Evolutionary conservation across 2,329 filamentous ascomycete genomes (phyloP).

Genomic region (Trichoderma koningii): DNA sequence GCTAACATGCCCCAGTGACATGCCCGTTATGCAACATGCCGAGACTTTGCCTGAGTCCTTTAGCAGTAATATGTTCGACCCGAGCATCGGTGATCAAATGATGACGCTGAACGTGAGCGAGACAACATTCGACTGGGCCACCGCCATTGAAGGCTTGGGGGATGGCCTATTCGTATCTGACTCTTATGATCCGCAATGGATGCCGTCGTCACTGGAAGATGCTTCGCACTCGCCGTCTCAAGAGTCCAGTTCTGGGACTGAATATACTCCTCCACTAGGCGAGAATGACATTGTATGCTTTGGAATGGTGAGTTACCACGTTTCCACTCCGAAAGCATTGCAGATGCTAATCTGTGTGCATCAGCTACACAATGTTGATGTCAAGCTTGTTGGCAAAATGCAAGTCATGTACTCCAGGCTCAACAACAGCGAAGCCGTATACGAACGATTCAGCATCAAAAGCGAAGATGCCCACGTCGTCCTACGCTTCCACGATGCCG

Average conservation of each 20-base stretch:
- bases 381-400: slow-evolving; percentile 19
- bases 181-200: not conserved
- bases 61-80: not conserved
- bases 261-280: not conserved
- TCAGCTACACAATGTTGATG: slow-evolving; percentile 20
- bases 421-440: not conserved
- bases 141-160: not conserved
- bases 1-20: not conserved
- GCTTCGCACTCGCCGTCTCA: not conserved
- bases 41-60: not conserved
- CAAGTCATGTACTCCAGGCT: not conserved
- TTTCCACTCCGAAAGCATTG: not conserved
- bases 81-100: not conserved
- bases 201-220: not conserved
- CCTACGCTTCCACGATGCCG: not conserved
- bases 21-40: not conserved
- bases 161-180: not conserved
- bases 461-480: not conserved
- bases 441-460: not conserved
- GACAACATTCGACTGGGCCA: not conserved
- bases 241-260: not conserved
- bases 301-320: not conserved
- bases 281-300: slow-evolving; percentile 12
- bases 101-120: not conserved
- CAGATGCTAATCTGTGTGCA: not conserved